Percentiles rank a stretch among this genome's conserved stretches.
Evolutionary conservation across 2,329 filamentous ascomycete genomes (phyloP).

Genomic region (Aquanectria penicillioides): DNA sequence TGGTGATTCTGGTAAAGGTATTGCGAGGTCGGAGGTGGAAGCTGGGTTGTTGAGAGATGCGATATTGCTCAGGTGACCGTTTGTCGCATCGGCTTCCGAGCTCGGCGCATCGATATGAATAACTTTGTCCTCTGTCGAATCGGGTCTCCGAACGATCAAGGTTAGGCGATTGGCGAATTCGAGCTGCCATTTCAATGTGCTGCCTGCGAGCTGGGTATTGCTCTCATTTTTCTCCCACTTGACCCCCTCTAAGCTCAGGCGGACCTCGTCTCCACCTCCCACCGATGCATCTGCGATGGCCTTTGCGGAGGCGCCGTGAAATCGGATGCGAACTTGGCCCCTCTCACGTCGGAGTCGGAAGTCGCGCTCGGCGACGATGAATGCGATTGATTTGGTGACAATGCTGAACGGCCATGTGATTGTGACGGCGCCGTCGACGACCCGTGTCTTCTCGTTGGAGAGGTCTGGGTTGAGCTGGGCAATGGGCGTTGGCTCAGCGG

Average conservation of each 20-base stretch:
- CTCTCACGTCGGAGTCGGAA: conserved; percentile 79
- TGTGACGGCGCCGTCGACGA: conserved; percentile 78
- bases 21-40: conserved; percentile 26
- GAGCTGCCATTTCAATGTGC: conserved; percentile 67
- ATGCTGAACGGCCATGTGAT: conserved; percentile 93
- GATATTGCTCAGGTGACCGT: conserved; percentile 24
- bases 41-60: conserved; percentile 12
- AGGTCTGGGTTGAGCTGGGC: conserved; percentile 64
- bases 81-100: conserved; percentile 29
- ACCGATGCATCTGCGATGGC: conserved; percentile 73
- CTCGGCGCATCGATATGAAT: conserved; percentile 61
- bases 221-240: conserved; percentile 68
- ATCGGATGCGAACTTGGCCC: conserved; percentile 84
- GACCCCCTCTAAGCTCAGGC: conserved; percentile 74
- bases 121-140: conserved; percentile 57
- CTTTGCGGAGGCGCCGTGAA: conserved; percentile 76
- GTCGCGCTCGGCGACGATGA: conserved; percentile 86
- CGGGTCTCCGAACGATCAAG: conserved; percentile 54
- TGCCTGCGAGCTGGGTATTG: conserved; percentile 59
- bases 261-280: conserved; percentile 81
- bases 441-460: conserved; percentile 50
- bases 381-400: conserved; percentile 75
- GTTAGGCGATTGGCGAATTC: conserved; percentile 62
- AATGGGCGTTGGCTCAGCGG: conserved; percentile 59
- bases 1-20: conserved; percentile 29